Conservation (phyloP, 129 eudicot genomes). For the Centella asiatica region DNA sequence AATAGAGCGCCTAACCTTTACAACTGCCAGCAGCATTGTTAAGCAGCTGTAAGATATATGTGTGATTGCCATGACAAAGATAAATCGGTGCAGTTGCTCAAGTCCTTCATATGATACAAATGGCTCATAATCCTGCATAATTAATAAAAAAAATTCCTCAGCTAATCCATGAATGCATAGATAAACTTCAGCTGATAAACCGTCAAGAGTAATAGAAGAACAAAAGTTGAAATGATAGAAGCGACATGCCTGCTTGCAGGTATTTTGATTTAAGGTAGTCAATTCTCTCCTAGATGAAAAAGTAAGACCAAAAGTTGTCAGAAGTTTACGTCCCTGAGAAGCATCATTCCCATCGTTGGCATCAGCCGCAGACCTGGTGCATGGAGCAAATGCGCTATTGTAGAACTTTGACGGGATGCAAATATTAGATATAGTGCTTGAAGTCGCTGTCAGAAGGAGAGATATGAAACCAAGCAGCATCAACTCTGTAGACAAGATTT, state of each 20-base stretch:
- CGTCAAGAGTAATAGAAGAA: not conserved
- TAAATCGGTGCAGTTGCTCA: constrained; percentile 85
- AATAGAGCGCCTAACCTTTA: constrained; percentile 55
- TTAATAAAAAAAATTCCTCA: constrained; percentile 1
- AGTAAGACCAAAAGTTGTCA: constrained; percentile 30
- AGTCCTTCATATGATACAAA: constrained; percentile 91
- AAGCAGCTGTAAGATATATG: constrained; percentile 83
- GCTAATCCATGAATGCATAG: not conserved
- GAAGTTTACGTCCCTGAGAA: constrained; percentile 51
- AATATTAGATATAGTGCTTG: constrained; percentile 79
- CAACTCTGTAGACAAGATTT: constrained; percentile 56
- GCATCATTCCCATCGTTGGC: constrained; percentile 30
- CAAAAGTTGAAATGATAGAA: not conserved
- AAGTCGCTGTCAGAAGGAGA: constrained; percentile 88
- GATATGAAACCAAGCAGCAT: constrained; percentile 99
- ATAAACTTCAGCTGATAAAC: not conserved
- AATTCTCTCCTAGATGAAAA: constrained; percentile 49
- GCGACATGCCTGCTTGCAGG: constrained; percentile 52
- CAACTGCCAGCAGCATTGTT: constrained; percentile 89
- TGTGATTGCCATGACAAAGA: constrained; percentile 85
- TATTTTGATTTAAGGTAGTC: constrained; percentile 46
- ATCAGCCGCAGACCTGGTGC: constrained; percentile 58
- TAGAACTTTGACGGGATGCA: constrained; percentile 82
- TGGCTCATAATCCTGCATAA: constrained; percentile 60
- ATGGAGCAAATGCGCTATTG: constrained; percentile 77